Conservation (phyloP, 1,139 yeast species). For the Taphrina populina region DNA sequence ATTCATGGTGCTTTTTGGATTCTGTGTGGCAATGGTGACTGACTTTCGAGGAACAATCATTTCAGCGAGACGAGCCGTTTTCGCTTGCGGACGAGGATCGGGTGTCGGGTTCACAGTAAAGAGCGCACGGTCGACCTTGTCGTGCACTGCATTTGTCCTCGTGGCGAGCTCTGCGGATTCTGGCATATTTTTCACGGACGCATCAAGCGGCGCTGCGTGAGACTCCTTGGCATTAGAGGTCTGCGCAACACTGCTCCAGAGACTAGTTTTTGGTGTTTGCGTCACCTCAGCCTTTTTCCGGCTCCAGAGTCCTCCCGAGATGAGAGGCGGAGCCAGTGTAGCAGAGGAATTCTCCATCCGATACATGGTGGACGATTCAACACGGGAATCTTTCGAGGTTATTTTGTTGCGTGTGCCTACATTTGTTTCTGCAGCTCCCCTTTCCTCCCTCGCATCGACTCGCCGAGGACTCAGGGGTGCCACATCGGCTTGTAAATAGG, state of each 20-base stretch:
- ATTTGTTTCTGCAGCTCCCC: no score
- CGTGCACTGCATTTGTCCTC: neutral
- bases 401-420: no score
- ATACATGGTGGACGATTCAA: no score
- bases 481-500: no score
- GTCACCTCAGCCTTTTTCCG: neutral
- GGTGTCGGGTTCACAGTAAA: neutral
- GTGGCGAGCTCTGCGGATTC: neutral
- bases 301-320: slow-evolving; percentile 3
- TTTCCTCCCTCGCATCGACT: no score
- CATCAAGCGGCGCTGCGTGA: neutral
- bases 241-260: neutral
- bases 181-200: neutral
- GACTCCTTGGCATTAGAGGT: slow-evolving; percentile 7
- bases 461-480: no score
- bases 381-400: no score
- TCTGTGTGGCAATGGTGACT: neutral
- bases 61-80: no score
- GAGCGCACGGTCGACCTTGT: neutral
- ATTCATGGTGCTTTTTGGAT: no score
- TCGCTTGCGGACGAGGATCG: no score
- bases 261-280: neutral
- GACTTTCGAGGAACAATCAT: slow-evolving; percentile 1
- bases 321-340: slow-evolving; percentile 1
- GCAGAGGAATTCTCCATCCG: no score